Conservation (phyloP, 2,329 filamentous ascomycete species). For the Trichoderma atroviride region DNA sequence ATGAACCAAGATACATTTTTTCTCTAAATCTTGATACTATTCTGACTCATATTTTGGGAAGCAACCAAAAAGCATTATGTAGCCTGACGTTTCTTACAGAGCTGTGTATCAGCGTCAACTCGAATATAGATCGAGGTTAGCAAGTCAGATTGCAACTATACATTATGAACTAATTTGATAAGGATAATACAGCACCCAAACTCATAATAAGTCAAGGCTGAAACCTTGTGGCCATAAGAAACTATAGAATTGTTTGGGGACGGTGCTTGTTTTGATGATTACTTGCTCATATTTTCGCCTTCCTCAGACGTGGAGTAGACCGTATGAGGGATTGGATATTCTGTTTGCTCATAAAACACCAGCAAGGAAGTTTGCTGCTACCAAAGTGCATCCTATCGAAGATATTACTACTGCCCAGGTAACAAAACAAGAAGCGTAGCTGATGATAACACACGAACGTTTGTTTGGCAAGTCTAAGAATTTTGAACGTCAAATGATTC, state of each 20-base stretch:
- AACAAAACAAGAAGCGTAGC: neutral
- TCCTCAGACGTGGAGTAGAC: slow-evolving; percentile 56
- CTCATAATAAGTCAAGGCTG: no score
- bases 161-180: no score
- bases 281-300: slow-evolving; percentile 55
- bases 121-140: no score
- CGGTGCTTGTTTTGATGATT: slow-evolving; percentile 49
- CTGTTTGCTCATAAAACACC: slow-evolving; percentile 39
- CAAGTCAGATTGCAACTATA: no score
- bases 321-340: slow-evolving; percentile 46
- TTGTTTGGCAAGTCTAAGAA: no score
- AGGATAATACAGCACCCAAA: no score
- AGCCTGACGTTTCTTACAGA: neutral
- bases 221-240: neutral
- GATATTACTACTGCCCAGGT: neutral
- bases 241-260: slow-evolving; percentile 50
- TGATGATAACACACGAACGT: neutral
- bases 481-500: no score
- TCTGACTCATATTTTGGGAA: neutral
- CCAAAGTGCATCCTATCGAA: neutral
- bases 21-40: no score
- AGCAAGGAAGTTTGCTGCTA: slow-evolving; percentile 38
- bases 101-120: neutral
- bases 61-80: neutral
- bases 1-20: no score